Evolutionary conservation across 805 yeast genomes (phyloP).

Genomic region (Hanseniaspora singularis): DNA sequence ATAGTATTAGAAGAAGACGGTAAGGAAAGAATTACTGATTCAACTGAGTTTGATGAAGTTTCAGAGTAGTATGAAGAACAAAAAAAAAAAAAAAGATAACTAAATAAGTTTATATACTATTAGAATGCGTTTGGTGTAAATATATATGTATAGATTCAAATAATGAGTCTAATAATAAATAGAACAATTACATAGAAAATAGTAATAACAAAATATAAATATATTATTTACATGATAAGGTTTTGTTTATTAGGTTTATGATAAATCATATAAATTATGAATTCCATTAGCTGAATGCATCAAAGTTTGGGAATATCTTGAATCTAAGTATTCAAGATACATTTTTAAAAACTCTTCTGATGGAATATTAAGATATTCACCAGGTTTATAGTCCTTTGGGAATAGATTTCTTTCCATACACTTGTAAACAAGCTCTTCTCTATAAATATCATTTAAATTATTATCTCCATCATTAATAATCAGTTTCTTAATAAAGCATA

Average conservation of each 20-base stretch:
- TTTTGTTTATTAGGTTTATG: not conserved
- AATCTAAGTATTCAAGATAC: constrained; percentile 4
- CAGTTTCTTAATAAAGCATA: constrained; percentile 4
- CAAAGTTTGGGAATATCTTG: constrained; percentile 6
- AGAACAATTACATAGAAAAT: too few species aligned
- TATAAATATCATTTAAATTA: not conserved
- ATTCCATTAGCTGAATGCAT: constrained; percentile 10
- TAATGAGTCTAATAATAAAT: too few species aligned
- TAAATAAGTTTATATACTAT: not conserved
- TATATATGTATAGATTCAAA: too few species aligned
- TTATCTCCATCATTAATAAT: not conserved
- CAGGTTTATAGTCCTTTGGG: not conserved
- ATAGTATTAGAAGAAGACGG: constrained; percentile 37
- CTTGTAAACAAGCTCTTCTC: constrained; percentile 13
- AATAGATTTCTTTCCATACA: constrained; percentile 10
- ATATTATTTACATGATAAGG: not conserved
- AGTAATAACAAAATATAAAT: too few species aligned
- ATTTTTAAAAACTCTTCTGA: not conserved
- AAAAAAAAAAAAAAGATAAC: not conserved
- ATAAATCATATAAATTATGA: constrained; percentile 12
- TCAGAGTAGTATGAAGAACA: not conserved
- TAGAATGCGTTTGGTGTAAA: too few species aligned
- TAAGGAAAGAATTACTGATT: constrained; percentile 11
- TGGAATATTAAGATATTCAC: not conserved
- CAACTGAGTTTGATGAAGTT: constrained; percentile 4